Conservation (phyloP, 129 eudicot genomes). For the Helianthus tuberosus region DNA sequence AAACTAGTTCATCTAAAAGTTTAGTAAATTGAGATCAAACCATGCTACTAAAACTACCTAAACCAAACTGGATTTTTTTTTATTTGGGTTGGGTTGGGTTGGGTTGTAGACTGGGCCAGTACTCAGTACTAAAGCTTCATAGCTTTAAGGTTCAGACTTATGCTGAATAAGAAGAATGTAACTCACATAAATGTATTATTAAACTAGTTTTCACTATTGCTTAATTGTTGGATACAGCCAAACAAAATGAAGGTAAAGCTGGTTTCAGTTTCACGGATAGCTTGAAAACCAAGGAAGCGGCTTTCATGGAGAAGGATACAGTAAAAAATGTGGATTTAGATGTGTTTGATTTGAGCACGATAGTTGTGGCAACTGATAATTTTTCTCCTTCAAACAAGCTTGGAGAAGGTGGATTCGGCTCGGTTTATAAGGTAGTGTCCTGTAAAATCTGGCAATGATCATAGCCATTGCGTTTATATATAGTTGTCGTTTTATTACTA, state of each 20-base stretch:
- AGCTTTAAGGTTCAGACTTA: neutral
- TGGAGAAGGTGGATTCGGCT: constrained; percentile 70
- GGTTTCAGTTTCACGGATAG: constrained; percentile 11
- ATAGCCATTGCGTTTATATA: neutral
- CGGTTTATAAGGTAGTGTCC: constrained; percentile 51
- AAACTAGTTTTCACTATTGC: neutral
- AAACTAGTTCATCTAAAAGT: too few relatives aligned
- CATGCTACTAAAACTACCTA: too few relatives aligned
- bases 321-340: constrained; percentile 39
- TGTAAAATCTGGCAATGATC: neutral
- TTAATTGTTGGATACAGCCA: constrained; percentile 21
- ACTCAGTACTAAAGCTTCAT: neutral
- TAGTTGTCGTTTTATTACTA: neutral
- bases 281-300: constrained; percentile 22
- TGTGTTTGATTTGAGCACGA: constrained; percentile 31
- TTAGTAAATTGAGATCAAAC: too few relatives aligned
- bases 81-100: too few relatives aligned
- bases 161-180: neutral
- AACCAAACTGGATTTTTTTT: too few relatives aligned
- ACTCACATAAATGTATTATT: neutral
- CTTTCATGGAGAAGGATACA: constrained; percentile 19
- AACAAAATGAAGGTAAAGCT: neutral
- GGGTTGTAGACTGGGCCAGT: too few relatives aligned
- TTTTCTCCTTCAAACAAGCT: constrained; percentile 41
- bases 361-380: constrained; percentile 43